Conservation (phyloP, 129 eudicot species). For the Cynara cardunculus region DNA sequence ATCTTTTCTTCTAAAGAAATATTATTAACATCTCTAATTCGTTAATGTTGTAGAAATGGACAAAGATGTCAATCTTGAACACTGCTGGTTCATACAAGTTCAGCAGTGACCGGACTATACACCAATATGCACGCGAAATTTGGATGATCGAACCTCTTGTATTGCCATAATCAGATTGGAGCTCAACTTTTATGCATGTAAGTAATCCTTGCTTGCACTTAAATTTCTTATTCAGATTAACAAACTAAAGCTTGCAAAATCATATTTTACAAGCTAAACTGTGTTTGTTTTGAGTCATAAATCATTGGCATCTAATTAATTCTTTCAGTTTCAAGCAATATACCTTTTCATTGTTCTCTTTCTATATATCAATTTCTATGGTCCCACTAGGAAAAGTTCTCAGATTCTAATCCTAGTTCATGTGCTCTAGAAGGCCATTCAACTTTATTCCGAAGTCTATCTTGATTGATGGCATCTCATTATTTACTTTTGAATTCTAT, state of each 20-base stretch:
- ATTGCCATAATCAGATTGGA: constrained; percentile 30
- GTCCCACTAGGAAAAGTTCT: not conserved
- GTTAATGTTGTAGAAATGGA: constrained; percentile 52
- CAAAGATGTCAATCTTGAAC: constrained; percentile 68
- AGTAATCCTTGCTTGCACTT: constrained; percentile 15
- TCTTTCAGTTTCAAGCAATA: constrained; percentile 7
- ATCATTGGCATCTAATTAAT: not conserved
- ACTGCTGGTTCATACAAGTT: constrained; percentile 69
- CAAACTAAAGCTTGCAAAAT: constrained; percentile 6
- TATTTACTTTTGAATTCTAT: not conserved
- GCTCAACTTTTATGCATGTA: constrained; percentile 17
- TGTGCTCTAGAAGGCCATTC: not conserved
- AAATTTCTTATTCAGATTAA: not conserved
- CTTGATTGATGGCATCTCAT: not conserved
- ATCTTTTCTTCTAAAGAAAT: not conserved
- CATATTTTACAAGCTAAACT: not conserved
- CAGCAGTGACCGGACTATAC: constrained; percentile 72
- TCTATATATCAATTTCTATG: not conserved
- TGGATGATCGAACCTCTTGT: constrained; percentile 57
- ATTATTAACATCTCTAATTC: not conserved
- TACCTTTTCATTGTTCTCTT: not conserved
- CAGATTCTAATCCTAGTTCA: not conserved
- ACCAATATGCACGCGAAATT: constrained; percentile 60
- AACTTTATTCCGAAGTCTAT: not conserved
- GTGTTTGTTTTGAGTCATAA: constrained; percentile 12